Conservation (phyloP, 495 filamentous ascomycete genomes). For the Aspergillus conjunctus region DNA sequence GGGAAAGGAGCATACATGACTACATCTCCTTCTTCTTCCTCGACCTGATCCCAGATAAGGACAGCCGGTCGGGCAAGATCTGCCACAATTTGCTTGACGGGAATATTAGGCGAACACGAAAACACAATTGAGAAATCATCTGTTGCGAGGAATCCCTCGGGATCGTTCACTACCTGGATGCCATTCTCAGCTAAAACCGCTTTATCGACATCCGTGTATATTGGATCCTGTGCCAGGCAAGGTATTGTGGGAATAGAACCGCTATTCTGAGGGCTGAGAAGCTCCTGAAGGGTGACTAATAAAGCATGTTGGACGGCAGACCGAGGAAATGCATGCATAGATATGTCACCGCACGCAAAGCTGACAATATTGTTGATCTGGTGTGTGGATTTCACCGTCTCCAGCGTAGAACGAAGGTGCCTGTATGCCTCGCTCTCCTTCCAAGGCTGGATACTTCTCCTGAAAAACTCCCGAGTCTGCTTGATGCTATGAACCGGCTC, state of each 20-base stretch:
- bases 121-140: slow-evolving; percentile 10
- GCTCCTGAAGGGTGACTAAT: not conserved
- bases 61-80: slow-evolving; percentile 8
- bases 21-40: not conserved
- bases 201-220: slow-evolving; percentile 4
- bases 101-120: slow-evolving; percentile 12
- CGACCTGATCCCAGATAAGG: slow-evolving; percentile 9
- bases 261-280: not conserved
- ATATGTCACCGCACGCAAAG: slow-evolving; percentile 12
- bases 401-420: not conserved
- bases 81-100: slow-evolving; percentile 12
- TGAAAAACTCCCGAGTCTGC: not conserved
- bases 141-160: slow-evolving; percentile 10
- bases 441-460: not conserved
- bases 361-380: slow-evolving; percentile 13
- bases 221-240: slow-evolving; percentile 3
- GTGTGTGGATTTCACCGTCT: not conserved
- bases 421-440: not conserved
- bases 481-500: not conserved
- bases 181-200: not conserved
- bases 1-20: not conserved
- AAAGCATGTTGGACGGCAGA: slow-evolving; percentile 10
- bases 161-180: slow-evolving; percentile 3
- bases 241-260: not conserved
- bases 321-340: not conserved